A percentile compares a stretch with the other conserved stretches of the same genome.
Conservation (phyloP, 164 flowering plant species). For the Stephania yunnanensis region DNA sequence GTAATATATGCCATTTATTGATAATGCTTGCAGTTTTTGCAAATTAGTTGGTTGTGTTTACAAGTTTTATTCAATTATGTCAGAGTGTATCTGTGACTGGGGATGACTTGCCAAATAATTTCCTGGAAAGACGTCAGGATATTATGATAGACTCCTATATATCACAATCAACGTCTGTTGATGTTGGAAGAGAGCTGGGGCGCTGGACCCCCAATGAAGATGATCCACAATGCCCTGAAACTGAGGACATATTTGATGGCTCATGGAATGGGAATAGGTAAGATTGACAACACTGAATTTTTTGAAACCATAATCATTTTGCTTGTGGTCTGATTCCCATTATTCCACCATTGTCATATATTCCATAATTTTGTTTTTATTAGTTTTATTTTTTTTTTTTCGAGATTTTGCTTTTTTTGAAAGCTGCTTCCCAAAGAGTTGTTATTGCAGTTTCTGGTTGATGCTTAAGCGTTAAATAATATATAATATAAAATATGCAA, state of each 20-base stretch:
- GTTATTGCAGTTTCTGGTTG: background rate
- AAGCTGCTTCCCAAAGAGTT: background rate
- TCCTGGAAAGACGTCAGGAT: constrained; percentile 56
- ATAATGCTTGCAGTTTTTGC: background rate
- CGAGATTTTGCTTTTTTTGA: background rate
- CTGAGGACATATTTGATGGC: constrained; percentile 78
- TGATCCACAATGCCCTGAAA: constrained; percentile 65
- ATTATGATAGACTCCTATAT: constrained; percentile 74
- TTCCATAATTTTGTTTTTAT: background rate
- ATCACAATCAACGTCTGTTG: constrained; percentile 64
- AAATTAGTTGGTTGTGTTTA: background rate
- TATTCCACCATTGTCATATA: background rate
- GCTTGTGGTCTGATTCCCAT: background rate
- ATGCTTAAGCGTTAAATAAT: background rate
- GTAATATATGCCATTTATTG: too few species aligned
- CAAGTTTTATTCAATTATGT: constrained; percentile 8
- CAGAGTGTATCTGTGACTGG: constrained; percentile 69
- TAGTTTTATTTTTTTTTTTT: background rate
- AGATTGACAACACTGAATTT: background rate
- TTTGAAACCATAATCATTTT: background rate
- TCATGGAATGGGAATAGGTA: constrained; percentile 94
- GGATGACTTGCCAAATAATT: constrained; percentile 48
- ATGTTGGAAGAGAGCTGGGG: constrained; percentile 66
- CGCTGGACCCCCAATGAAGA: constrained; percentile 93
- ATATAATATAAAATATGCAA: too few species aligned